Conservation (phyloP, 306 rosid genomes). For the Castanea crenata region DNA sequence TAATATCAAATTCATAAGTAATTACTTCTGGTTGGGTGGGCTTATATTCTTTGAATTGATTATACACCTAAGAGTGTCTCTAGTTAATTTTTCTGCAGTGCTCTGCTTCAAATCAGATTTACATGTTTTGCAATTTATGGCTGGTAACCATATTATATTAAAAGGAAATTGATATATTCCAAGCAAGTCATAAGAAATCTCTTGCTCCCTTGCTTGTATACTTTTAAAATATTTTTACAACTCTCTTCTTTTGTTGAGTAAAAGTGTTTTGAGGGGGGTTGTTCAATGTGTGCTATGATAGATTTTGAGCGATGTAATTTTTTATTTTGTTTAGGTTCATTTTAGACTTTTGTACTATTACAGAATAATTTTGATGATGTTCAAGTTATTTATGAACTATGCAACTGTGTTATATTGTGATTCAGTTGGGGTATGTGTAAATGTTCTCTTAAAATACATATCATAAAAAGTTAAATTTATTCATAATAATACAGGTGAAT, state of each 20-base stretch:
- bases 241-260: background rate
- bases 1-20: background rate
- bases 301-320: background rate
- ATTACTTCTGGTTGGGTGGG: background rate
- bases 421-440: background rate
- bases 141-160: background rate
- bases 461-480: background rate
- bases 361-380: background rate
- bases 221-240: background rate
- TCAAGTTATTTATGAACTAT: background rate
- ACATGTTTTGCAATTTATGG: background rate
- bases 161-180: background rate
- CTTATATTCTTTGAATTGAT: background rate
- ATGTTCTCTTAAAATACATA: background rate
- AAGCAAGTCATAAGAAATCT: background rate
- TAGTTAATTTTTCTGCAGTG: background rate
- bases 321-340: background rate
- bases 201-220: too few relatives aligned
- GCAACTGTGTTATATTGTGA: background rate
- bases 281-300: background rate
- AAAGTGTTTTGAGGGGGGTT: background rate
- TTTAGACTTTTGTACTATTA: background rate
- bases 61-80: background rate
- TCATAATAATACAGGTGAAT: background rate
- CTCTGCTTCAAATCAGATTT: background rate